Evolutionary conservation across 257 asterid genomes (phyloP).

Genomic region (Gynochthodes officinalis): DNA sequence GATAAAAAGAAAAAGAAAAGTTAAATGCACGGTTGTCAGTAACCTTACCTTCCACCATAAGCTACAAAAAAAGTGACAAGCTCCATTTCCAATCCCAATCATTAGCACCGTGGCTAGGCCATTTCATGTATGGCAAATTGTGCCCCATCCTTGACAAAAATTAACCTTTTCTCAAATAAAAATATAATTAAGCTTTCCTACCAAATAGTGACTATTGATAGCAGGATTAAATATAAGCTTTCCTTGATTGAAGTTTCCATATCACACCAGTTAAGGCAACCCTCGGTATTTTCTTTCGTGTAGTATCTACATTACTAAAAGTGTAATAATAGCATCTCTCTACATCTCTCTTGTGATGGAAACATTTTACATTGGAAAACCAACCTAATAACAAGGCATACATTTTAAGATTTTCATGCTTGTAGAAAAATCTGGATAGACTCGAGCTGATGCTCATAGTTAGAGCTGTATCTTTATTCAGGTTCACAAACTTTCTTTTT

Average conservation of each 20-base stretch:
- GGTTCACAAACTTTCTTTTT: neutral
- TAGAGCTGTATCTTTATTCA: neutral
- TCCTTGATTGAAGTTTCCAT: neutral
- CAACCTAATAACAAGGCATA: neutral
- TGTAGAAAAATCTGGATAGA: neutral
- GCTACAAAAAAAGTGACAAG: no score
- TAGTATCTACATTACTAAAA: neutral
- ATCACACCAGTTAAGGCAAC: neutral
- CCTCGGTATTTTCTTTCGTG: neutral
- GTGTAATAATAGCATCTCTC: neutral
- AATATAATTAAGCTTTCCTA: no score
- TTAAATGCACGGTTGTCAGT: no score
- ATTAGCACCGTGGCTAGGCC: no score
- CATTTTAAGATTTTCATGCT: neutral
- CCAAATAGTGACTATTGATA: no score
- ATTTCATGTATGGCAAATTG: no score
- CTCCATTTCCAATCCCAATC: no score
- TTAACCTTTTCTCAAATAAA: no score
- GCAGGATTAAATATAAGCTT: neutral
- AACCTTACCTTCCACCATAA: no score
- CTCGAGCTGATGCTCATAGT: neutral
- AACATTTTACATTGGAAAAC: neutral
- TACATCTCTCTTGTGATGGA: neutral
- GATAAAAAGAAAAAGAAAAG: no score
- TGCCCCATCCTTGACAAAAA: no score